Percentiles rank a stretch among this genome's conserved stretches.
Evolutionary conservation across 306 rosid genomes (phyloP).

Genomic region (Leucaena leucocephala): DNA sequence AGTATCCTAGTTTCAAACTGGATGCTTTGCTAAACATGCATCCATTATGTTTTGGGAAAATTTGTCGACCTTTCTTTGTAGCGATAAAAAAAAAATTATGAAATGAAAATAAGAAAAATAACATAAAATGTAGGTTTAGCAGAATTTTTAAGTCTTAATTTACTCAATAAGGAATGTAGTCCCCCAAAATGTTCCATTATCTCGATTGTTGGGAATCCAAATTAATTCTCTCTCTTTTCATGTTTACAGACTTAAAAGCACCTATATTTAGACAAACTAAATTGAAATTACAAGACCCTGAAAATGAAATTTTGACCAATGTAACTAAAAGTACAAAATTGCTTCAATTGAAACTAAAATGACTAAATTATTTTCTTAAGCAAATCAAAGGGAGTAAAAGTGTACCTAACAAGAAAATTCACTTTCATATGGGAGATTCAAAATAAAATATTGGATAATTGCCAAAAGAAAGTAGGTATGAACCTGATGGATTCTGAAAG

Average conservation of each 20-base stretch:
- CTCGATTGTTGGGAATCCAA: neutral
- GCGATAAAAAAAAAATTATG: neutral
- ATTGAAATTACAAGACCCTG: neutral
- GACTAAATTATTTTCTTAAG: neutral
- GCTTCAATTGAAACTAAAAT: neutral
- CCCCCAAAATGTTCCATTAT: neutral
- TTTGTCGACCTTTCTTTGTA: neutral
- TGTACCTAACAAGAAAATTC: slow-evolving; percentile 4
- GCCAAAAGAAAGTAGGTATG: slow-evolving; percentile 13
- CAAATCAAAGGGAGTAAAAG: neutral
- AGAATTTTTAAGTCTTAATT: neutral
- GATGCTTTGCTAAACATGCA: no score
- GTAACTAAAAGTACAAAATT: neutral
- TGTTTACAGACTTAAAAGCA: no score
- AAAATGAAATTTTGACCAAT: neutral
- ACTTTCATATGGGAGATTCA: neutral
- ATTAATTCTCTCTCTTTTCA: no score
- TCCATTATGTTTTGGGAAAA: neutral
- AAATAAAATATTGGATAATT: slow-evolving; percentile 2
- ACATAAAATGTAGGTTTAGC: neutral
- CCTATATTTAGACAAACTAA: neutral
- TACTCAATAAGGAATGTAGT: neutral
- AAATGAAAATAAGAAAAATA: neutral
- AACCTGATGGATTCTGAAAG: slow-evolving; percentile 98
- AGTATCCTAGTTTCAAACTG: no score